Conservation (phyloP, 495 filamentous ascomycete species). For the Penicillium odoratum region DNA sequence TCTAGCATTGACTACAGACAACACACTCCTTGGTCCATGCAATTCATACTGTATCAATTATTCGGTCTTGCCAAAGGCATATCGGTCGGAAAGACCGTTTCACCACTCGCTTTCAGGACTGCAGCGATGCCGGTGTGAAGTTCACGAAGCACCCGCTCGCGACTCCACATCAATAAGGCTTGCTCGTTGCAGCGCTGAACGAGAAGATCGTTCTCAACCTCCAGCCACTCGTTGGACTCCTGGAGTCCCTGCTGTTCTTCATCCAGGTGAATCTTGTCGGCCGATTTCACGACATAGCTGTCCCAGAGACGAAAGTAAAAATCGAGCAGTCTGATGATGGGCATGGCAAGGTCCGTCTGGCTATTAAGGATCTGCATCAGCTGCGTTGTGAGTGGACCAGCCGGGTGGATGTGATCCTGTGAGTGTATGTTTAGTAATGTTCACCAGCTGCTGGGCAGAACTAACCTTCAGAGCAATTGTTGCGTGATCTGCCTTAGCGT, state of each 20-base stretch:
- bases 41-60: no score
- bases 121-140: not conserved
- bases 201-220: conserved; percentile 3
- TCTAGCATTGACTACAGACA: no score
- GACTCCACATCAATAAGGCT: conserved; percentile 1
- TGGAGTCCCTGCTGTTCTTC: conserved; percentile 1
- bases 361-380: not conserved
- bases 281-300: conserved; percentile 2
- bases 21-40: no score
- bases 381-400: conserved; percentile 3
- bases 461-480: not conserved
- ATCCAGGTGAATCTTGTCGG: conserved; percentile 4
- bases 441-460: not conserved
- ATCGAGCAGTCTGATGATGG: conserved; percentile 1
- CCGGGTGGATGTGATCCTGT: not conserved
- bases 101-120: not conserved
- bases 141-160: conserved; percentile 1
- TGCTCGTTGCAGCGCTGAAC: conserved; percentile 7
- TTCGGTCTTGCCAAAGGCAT: no score
- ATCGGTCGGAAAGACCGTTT: not conserved
- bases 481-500: not conserved
- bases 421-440: not conserved
- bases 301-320: conserved; percentile 3
- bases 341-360: not conserved
- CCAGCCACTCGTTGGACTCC: conserved; percentile 2